A percentile compares a stretch with the other conserved stretches of the same genome.
Evolutionary conservation across 495 filamentous ascomycete genomes (phyloP).

Genomic region (Aspergillus hancockii): DNA sequence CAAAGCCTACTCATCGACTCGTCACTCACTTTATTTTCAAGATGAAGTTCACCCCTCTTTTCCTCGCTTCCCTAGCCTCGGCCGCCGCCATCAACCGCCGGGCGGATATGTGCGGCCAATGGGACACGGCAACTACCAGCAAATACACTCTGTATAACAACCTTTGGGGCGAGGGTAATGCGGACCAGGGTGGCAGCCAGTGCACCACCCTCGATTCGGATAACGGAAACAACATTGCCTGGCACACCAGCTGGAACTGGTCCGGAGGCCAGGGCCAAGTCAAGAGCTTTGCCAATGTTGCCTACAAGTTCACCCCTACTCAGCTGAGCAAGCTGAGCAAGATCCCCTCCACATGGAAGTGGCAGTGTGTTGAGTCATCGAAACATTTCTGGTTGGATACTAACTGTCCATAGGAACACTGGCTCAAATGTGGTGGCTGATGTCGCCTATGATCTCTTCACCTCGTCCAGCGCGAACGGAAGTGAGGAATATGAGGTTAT

Average conservation of each 20-base stretch:
- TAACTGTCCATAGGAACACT: conserved; percentile 48
- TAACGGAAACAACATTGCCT: conserved; percentile 48
- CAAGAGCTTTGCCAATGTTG: conserved; percentile 62
- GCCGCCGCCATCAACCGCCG: conserved; percentile 40
- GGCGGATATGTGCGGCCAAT: conserved; percentile 53
- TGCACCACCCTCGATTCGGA: conserved; percentile 56
- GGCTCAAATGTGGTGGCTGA: conserved; percentile 57
- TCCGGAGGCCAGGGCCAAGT: conserved; percentile 49
- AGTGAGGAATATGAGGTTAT: conserved; percentile 65
- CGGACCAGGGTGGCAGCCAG: conserved; percentile 54
- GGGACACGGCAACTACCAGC: conserved; percentile 42
- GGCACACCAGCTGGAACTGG: conserved; percentile 62
- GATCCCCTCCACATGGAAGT: conserved; percentile 55
- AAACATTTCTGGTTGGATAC: neutral
- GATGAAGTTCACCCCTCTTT: conserved; percentile 39
- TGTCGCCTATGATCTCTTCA: conserved; percentile 68
- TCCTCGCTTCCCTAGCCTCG: conserved; percentile 34
- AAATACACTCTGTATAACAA: conserved; percentile 57
- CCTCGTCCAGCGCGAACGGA: conserved; percentile 45
- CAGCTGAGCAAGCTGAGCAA: conserved; percentile 49
- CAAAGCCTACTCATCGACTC: conserved; percentile 3
- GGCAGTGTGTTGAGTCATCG: conserved; percentile 39
- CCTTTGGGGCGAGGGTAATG: conserved; percentile 48
- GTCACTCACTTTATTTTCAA: conserved; percentile 15
- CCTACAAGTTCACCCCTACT: conserved; percentile 44